Base-by-base conservation (phyloP, 306 rosid species). In the Gastrolobium villosum region DNA sequence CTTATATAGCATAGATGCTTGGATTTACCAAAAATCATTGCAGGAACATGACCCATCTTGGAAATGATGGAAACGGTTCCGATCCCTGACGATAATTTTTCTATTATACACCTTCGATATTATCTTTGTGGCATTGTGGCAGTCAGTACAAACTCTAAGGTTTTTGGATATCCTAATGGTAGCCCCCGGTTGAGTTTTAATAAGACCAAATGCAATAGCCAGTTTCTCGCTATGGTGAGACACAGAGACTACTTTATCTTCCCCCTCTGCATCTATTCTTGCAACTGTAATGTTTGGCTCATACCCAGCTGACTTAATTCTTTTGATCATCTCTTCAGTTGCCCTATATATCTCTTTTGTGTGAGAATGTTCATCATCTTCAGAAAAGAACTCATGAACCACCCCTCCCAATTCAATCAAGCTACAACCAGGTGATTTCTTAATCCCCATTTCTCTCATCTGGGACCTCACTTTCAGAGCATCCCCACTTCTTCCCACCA, bases 191-290 rank as follows among this genome's bases (percentile, higher is more conserved):
- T 52, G 34, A 32, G 92, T 90, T 59, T 70, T 86, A 20, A 83
- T 79, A 0, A 86, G 88, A 74, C 91, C 92, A 46, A 73, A 90
- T 52, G 91, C 92, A 61, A 83, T 90, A 72, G 95, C 92, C 36
- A 90, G 78, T 88, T 90, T 90, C 83, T 90, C 89, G 15, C 95
- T 88, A 78, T 88, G 92, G 82, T 86, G 95, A 64, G 84, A 88
- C 50, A 88, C 83, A 26, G 88, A 84, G 60, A 80, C 77, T 88
- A 84, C 88, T 59, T 83, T 83, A 41, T 78, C 83, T 31, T 83
- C 90, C 74, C 84, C 90, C 70, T 88, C 89, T 54, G 95, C 92
- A 84, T 90, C 95, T 46, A 90, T 82, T 80, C 92, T 86, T 31
- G 83, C 90, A 60, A 84, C 85, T 30, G 86, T 67, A 10, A 35